Percentiles rank a stretch among this genome's conserved stretches.
These are phyloP conservation scores for Skeletonema potamos DNA, from an alignment of 108 stramenopile genomes.

Conservation along the genomic window DNA sequence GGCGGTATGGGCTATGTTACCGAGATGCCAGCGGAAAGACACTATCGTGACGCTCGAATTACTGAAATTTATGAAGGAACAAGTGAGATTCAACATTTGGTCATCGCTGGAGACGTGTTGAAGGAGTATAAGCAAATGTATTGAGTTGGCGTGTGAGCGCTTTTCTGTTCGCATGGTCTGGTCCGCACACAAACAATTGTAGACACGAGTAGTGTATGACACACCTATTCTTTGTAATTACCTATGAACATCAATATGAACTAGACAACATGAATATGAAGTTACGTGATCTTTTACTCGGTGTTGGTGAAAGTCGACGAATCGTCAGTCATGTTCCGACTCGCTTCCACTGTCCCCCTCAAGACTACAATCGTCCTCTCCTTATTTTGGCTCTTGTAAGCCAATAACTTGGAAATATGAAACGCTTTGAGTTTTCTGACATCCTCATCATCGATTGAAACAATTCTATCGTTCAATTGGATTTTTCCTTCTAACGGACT, in stretches of 20 bases:
- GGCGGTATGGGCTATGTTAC: constrained; percentile 96
- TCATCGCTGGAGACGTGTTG: constrained; percentile 91
- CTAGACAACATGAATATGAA: too few species aligned
- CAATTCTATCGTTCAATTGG: constrained; percentile 52
- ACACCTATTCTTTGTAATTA: not conserved
- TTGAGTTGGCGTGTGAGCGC: constrained; percentile 1
- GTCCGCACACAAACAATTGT: not conserved
- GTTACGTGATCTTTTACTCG: too few species aligned
- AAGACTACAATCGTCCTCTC: constrained; percentile 27
- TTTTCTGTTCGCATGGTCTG: not conserved
- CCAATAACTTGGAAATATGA: constrained; percentile 39
- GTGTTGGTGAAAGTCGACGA: too few species aligned
- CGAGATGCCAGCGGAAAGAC: constrained; percentile 97
- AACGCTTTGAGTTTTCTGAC: constrained; percentile 41
- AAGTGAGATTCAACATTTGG: constrained; percentile 93
- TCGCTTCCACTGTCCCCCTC: not conserved
- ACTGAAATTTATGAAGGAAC: constrained; percentile 99
- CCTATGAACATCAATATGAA: not conserved
- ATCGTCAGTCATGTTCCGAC: not conserved
- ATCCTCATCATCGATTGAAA: constrained; percentile 63
- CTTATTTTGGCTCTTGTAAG: constrained; percentile 16
- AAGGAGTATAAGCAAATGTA: constrained; percentile 87
- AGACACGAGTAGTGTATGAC: not conserved
- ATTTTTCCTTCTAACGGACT: constrained; percentile 52
- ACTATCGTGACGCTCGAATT: constrained; percentile 97